Base-by-base conservation (phyloP, 2,329 filamentous ascomycete species). In the Pseudocercospora musae region DNA sequence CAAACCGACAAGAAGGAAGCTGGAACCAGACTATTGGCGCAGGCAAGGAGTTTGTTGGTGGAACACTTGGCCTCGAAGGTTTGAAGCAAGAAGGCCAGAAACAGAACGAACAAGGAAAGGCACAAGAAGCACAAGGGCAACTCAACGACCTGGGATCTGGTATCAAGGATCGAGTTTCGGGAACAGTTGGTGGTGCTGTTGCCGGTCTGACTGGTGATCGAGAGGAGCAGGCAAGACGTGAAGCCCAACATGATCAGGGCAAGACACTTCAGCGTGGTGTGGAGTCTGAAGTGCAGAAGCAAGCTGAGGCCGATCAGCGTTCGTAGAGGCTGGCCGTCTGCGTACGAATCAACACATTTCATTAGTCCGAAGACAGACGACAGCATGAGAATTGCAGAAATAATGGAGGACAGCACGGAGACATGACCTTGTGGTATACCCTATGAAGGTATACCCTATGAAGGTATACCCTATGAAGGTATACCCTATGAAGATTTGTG, bases 11-110 rank as follows among this genome's bases (percentile, higher is more conserved):
- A 21, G 75, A 85, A 18, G 93, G 94, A 48, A 83, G 84, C 18
- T 96, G 89, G 87, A 91, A 96, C 80, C 93, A 97, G 79, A 96
- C 92, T 4, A 73, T 93, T n/a, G 94, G 93, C 57, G 85, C 89
- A 0, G 88, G 88, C 48, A 97, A 97, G 81, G 91, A 97, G 75
- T 81, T 87, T 4, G 66, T 95, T 0, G 94, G 94, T 62, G 87
- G 88, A 18, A 70, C 94, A 4, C 68, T 94, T 25, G 94, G 93
- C 63, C 87, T 85, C 66, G 89, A 95, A 78, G 83, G 81, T 33
- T 78, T 97, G 58, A 94, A 93, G 81, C 82, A 86, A 53, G 74
- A 87, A 23, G 94, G 94, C 4, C 85, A 86, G 31, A 78, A 89
- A 71, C 92, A 97, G 80, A 96, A 96, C 73, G 80, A 85, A 33